Base-by-base conservation (phyloP, 2,329 filamentous ascomycete species). In the Cadophora gregata region DNA sequence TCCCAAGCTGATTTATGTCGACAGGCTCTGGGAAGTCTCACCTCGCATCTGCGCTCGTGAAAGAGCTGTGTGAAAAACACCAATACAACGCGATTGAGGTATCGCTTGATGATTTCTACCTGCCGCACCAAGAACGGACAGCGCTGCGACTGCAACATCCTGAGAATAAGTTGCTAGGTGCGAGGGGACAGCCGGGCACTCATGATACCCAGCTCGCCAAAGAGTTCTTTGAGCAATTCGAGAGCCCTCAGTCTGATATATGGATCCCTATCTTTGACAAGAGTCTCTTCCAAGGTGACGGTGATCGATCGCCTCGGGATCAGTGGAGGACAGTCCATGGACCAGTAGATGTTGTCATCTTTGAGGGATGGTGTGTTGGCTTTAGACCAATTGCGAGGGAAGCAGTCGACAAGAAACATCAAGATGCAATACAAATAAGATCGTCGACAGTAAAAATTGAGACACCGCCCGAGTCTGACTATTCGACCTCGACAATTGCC, bases 291-390 rank as follows among this genome's bases (percentile, higher is more conserved):
- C 25, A 21, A 24, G 61, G 61, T 24, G 48, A 63, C 21, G 61
- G 61, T 21, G 48, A 56, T 24, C 50, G 61, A 6, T 6, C 38
- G 4, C 61, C 61, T 63, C 19, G 24, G 8, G 31, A 31, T 21
- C 31, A 55, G 3, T 63, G 60, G 60, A 53, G 29, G 24, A 27
- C 21, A 1, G 29, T 63, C 12, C 21, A 63, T 12, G 27, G 27
- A 19, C 31, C 48, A 4, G 42, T 63, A 8, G 27, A 63, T 6
- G 33, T 63, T 3, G 16, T 63, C 31, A 27, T 63, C n/a, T 63
- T 63, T 47, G 61, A 63, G 42, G 61, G 61, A 47, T 63, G 61
- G 61, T 63, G 61, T 56, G 31, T 63, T 8, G 61, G 61, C 16
- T 63, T 63, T 14, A 31, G 33, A 56, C 50, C 61, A 24, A n/a